Percentiles rank a stretch among this genome's conserved stretches.
These are phyloP conservation scores for Mycena amicta DNA, from an alignment of 768 basidiomycete genomes.

Conservation along the genomic window DNA sequence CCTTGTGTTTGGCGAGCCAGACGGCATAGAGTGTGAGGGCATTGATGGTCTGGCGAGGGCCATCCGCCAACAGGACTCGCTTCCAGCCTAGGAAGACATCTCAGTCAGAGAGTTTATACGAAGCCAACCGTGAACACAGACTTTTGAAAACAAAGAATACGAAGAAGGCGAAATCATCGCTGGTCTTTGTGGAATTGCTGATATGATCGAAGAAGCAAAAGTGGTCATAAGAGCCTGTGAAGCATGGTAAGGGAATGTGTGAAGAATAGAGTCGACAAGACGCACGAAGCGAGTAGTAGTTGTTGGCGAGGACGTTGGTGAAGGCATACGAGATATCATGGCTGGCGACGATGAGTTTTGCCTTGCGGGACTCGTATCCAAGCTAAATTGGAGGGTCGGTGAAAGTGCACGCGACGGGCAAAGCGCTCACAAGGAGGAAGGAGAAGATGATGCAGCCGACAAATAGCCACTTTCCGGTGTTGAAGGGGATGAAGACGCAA, in stretches of 20 bases:
- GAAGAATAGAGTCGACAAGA: conserved; percentile 18
- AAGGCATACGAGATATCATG: conserved; percentile 98
- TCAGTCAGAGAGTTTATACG: background rate
- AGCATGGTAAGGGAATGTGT: too few relatives aligned
- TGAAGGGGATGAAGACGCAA: conserved; percentile 87
- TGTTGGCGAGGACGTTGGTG: conserved; percentile 96
- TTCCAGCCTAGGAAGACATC: conserved; percentile 66
- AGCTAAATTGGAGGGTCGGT: conserved; percentile 51
- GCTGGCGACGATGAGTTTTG: conserved; percentile 92
- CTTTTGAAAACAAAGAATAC: conserved; percentile 99
- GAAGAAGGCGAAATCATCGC: conserved; percentile 98
- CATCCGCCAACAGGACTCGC: conserved; percentile 87
- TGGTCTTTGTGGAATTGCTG: conserved; percentile 91
- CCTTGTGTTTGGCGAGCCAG: conserved; percentile 48
- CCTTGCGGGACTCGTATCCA: conserved; percentile 88
- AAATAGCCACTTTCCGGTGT: conserved; percentile 93
- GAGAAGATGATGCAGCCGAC: conserved; percentile 98
- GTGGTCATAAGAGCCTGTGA: conserved; percentile 91
- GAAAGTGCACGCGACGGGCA: background rate
- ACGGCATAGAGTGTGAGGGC: conserved; percentile 95
- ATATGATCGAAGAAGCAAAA: conserved; percentile 99
- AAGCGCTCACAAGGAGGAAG: conserved; percentile 79
- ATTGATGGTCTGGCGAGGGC: conserved; percentile 96
- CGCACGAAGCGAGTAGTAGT: conserved; percentile 94
- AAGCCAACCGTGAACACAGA: conserved; percentile 26